Percentiles rank a stretch among this genome's conserved stretches.
These are phyloP conservation scores for Arctostaphylos glauca DNA, from an alignment of 148 eudicot genomes.

Conservation along the genomic window DNA sequence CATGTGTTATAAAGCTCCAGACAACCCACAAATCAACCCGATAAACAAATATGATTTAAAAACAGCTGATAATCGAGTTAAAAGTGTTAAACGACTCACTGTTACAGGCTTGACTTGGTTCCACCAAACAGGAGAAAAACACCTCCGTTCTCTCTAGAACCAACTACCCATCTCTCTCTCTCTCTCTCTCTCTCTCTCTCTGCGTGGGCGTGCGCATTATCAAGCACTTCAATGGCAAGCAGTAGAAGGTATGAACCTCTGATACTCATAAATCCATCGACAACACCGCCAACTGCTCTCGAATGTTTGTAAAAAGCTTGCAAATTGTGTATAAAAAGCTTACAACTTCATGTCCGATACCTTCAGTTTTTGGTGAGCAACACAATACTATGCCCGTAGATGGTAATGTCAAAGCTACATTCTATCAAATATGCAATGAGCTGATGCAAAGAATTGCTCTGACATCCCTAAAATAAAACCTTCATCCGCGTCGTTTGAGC, in stretches of 20 bases:
- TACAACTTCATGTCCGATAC: background rate
- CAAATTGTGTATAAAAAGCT: background rate
- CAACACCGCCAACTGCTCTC: constrained; percentile 58
- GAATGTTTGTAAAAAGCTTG: constrained; percentile 18
- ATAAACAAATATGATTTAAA: background rate
- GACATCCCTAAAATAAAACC: background rate
- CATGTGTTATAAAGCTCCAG: too few species aligned
- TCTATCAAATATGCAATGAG: constrained; percentile 25
- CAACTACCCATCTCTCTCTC: background rate
- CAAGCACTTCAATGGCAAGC: constrained; percentile 39
- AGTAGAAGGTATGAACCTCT: constrained; percentile 48
- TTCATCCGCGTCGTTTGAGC: constrained; percentile 4
- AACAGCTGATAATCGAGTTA: background rate
- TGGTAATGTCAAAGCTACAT: background rate
- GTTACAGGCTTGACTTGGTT: background rate
- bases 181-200: background rate
- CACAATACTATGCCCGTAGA: background rate
- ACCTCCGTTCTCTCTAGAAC: background rate
- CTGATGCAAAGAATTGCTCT: constrained; percentile 25
- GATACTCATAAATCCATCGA: constrained; percentile 35
- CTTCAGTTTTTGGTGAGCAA: background rate
- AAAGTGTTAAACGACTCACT: background rate
- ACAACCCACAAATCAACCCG: background rate
- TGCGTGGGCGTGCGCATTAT: background rate
- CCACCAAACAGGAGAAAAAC: background rate